These are phyloP conservation scores for Rhodotorula babjevae DNA, from an alignment of 768 basidiomycete genomes.

Conservation along the genomic window DNA sequence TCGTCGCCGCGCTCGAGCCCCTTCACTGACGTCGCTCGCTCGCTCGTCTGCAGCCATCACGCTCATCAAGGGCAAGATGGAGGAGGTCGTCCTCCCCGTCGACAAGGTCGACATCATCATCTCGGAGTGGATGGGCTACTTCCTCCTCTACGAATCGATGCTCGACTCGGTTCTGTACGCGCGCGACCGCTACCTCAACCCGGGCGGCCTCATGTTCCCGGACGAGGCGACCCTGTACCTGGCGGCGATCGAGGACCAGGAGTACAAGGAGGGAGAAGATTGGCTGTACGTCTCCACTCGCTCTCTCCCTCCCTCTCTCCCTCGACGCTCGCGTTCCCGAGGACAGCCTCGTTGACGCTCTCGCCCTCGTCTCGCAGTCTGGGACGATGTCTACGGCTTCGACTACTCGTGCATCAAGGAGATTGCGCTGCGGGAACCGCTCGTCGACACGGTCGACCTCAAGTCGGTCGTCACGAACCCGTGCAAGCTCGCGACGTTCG, in stretches of 20 bases:
- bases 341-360: too few species aligned
- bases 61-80: slow-evolving; percentile 95
- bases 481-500: slow-evolving; percentile 83
- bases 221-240: slow-evolving; percentile 87
- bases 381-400: slow-evolving; percentile 99
- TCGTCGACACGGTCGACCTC: slow-evolving; percentile 98
- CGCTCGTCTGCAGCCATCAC: slow-evolving; percentile 61
- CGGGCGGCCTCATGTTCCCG: slow-evolving; percentile 87
- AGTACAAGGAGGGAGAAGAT: slow-evolving; percentile 99
- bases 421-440: slow-evolving; percentile 89
- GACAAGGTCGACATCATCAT: slow-evolving; percentile 96
- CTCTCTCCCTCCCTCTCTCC: slow-evolving; percentile 1
- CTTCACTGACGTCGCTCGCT: slow-evolving; percentile 44
- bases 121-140: slow-evolving; percentile 99
- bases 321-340: neutral
- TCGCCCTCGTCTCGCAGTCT: slow-evolving; percentile 60
- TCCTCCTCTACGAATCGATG: slow-evolving; percentile 96
- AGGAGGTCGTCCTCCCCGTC: slow-evolving; percentile 82
- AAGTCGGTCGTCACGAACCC: slow-evolving; percentile 93
- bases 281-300: slow-evolving; percentile 65
- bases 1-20: neutral
- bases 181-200: slow-evolving; percentile 88
- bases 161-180: slow-evolving; percentile 95
- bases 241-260: slow-evolving; percentile 97
- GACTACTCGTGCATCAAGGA: slow-evolving; percentile 99